phyloP scores from a whole-genome alignment of 2,329 filamentous ascomycete species.

The Trichoderma cornu-damae region DNA sequence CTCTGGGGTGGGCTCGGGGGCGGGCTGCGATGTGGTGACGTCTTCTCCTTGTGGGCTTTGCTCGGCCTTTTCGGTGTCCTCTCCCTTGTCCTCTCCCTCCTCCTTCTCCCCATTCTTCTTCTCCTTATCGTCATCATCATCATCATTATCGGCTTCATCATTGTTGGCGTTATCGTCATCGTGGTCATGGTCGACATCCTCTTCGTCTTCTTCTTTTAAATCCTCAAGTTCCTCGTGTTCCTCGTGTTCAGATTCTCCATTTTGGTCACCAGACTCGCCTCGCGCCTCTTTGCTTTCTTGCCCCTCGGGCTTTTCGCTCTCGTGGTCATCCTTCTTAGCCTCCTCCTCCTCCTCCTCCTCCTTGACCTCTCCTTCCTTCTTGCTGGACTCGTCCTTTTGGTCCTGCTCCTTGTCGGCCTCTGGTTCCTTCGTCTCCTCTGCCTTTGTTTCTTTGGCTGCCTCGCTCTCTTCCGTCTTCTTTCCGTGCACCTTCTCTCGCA shows the following conservation, averaged over 20 bases:
- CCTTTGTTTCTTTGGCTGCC: conserved; percentile 16
- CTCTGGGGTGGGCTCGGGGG: neutral
- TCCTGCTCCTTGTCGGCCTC: conserved; percentile 15
- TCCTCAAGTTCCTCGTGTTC: conserved; percentile 25
- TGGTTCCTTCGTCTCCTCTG: conserved; percentile 19
- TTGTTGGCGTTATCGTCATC: conserved; percentile 26
- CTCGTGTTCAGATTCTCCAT: conserved; percentile 19
- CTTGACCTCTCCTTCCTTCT: conserved; percentile 16
- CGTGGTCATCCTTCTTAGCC: conserved; percentile 12
- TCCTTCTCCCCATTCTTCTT: conserved; percentile 20
- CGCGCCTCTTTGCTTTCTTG: conserved; percentile 22
- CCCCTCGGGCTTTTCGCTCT: neutral
- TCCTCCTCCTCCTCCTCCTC: conserved; percentile 14
- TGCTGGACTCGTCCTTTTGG: conserved; percentile 4
- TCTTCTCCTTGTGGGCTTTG: neutral
- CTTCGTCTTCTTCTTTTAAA: conserved; percentile 28
- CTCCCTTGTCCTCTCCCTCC: conserved; percentile 24
- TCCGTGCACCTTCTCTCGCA: conserved; percentile 52
- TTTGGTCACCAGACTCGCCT: conserved; percentile 21
- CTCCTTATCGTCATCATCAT: conserved; percentile 24
- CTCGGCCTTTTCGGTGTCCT: conserved; percentile 20
- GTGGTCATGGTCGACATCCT: conserved; percentile 24
- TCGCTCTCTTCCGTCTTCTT: conserved; percentile 19
- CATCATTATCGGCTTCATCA: conserved; percentile 25
- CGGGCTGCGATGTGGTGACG: conserved; percentile 7